phyloP scores from a whole-genome alignment of 352 stramenopile species.

The Blastocystis sp. region DNA sequence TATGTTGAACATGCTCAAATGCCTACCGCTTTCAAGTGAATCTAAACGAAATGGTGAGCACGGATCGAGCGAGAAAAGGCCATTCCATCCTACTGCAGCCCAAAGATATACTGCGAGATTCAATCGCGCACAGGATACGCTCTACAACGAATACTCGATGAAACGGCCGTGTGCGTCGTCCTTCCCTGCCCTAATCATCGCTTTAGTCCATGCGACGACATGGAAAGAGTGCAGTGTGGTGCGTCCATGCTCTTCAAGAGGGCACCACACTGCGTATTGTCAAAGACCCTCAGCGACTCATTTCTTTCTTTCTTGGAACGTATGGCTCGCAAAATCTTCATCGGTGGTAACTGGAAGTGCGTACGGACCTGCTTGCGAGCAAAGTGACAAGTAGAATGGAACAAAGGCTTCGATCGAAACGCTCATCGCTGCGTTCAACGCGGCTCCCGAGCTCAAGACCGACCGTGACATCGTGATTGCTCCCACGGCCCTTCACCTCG shows the following conservation, averaged over 20 bases:
- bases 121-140: slow-evolving; percentile 55
- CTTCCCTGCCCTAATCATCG: neutral
- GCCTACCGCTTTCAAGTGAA: too few relatives aligned
- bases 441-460: slow-evolving; percentile 72
- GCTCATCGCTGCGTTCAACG: slow-evolving; percentile 76
- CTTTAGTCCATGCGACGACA: neutral
- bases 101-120: too few relatives aligned
- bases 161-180: slow-evolving; percentile 30
- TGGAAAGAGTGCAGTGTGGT: neutral
- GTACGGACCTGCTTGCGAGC: slow-evolving; percentile 20
- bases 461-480: slow-evolving; percentile 79
- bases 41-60: too few relatives aligned
- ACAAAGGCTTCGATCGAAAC: slow-evolving; percentile 75
- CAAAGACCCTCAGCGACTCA: slow-evolving; percentile 37
- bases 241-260: slow-evolving; percentile 8
- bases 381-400: slow-evolving; percentile 76
- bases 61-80: too few relatives aligned
- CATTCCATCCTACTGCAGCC: too few relatives aligned
- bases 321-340: slow-evolving; percentile 77
- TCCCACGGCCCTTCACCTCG: slow-evolving; percentile 77
- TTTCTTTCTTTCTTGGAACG: slow-evolving; percentile 58
- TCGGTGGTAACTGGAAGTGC: too few relatives aligned
- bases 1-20: too few relatives aligned
- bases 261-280: neutral
- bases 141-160: slow-evolving; percentile 43